A percentile compares a stretch with the other conserved stretches of the same genome.
phyloP scores from a whole-genome alignment of 2,329 filamentous ascomycete species.

The Neonectria sp. region DNA sequence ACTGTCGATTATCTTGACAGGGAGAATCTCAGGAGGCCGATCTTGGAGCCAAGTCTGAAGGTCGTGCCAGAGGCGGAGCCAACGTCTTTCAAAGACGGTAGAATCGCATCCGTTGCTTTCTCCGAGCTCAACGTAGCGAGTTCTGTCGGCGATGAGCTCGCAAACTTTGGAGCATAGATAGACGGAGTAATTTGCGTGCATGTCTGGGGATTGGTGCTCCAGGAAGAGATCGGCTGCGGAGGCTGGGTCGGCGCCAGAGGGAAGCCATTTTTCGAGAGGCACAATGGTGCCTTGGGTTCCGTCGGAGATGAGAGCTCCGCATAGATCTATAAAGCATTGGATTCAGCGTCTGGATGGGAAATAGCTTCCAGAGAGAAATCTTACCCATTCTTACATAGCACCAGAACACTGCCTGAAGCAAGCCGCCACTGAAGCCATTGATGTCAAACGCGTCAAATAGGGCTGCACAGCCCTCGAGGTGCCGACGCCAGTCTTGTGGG shows the following conservation, averaged over 20 bases:
- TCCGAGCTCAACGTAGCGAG: constrained; percentile 63
- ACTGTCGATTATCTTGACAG: constrained; percentile 60
- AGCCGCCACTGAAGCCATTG: constrained; percentile 67
- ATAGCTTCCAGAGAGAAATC: constrained; percentile 21
- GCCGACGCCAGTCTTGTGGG: constrained; percentile 66
- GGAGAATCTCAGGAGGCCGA: constrained; percentile 62
- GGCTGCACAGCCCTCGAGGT: constrained; percentile 71
- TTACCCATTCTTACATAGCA: constrained; percentile 71
- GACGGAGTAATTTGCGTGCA: constrained; percentile 72
- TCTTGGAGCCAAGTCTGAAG: constrained; percentile 64
- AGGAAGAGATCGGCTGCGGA: constrained; percentile 56
- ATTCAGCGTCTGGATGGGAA: not conserved
- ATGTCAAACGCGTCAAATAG: constrained; percentile 68
- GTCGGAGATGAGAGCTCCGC: constrained; percentile 69
- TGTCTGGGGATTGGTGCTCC: constrained; percentile 59
- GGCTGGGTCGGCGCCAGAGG: constrained; percentile 54
- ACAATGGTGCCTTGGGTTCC: constrained; percentile 67
- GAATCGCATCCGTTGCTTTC: constrained; percentile 61
- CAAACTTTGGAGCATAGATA: constrained; percentile 68
- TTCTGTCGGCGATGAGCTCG: constrained; percentile 65
- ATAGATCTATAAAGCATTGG: constrained; percentile 60
- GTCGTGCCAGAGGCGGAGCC: constrained; percentile 65
- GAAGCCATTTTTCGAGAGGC: constrained; percentile 63
- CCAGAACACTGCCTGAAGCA: constrained; percentile 71
- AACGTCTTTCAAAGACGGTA: constrained; percentile 58